Conservation (phyloP, 2,329 filamentous ascomycete species). For the Alternaria arbusti region DNA sequence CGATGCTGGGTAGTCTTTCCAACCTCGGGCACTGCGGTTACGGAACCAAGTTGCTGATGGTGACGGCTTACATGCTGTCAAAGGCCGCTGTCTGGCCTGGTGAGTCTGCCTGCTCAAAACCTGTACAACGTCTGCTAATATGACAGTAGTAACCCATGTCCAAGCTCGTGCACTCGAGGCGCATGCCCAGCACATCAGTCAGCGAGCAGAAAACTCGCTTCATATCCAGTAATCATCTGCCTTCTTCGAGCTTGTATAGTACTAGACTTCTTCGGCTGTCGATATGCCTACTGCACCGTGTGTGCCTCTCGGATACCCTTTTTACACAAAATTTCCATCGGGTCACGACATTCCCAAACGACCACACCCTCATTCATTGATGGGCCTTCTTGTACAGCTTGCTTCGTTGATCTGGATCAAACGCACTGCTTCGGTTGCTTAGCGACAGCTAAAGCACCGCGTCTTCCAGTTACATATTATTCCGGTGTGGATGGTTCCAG, state of each 20-base stretch:
- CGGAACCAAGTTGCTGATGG: constrained; percentile 81
- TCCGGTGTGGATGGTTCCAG: background rate
- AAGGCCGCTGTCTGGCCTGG: constrained; percentile 92
- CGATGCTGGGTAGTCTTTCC: constrained; percentile 60
- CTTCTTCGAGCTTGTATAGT: constrained; percentile 26
- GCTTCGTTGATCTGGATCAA: background rate
- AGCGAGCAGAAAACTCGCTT: constrained; percentile 61
- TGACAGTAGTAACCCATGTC: constrained; percentile 65
- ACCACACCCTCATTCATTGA: background rate
- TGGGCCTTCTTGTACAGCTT: constrained; percentile 7
- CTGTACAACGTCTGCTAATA: constrained; percentile 29
- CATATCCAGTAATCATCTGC: constrained; percentile 34
- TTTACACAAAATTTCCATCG: background rate
- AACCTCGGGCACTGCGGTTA: constrained; percentile 71
- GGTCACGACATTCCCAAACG: background rate
- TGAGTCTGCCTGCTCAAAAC: constrained; percentile 54
- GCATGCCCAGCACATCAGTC: constrained; percentile 68
- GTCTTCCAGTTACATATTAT: background rate
- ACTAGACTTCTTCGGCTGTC: constrained; percentile 4
- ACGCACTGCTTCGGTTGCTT: background rate
- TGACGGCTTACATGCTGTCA: constrained; percentile 86
- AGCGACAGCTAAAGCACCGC: background rate
- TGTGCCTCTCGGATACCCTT: background rate
- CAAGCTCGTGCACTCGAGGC: constrained; percentile 71
- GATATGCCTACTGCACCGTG: background rate